These are phyloP conservation scores for Neurospora sp. DNA, from an alignment of 495 filamentous ascomycete genomes.

Conservation along the genomic window DNA sequence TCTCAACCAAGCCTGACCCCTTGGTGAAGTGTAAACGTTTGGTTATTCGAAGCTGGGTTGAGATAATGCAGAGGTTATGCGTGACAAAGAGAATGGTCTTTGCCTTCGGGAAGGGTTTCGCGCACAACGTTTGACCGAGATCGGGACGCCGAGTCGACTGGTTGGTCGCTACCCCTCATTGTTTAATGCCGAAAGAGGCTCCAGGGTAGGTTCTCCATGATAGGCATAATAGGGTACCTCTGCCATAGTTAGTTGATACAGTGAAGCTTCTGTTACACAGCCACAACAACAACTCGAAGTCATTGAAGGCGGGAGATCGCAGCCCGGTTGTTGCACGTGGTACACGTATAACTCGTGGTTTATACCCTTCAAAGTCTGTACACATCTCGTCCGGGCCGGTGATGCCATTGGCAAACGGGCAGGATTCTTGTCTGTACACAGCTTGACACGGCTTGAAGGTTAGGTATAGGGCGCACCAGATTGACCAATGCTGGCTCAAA, in stretches of 20 bases:
- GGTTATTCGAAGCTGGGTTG: not conserved
- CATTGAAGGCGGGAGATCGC: slow-evolving; percentile 3
- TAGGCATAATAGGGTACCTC: not conserved
- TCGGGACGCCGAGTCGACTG: not conserved
- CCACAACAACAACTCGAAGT: not conserved
- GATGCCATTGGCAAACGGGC: not conserved
- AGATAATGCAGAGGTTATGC: not conserved
- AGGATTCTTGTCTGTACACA: not conserved
- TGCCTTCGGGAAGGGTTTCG: not conserved
- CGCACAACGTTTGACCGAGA: not conserved
- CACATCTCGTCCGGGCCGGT: not conserved
- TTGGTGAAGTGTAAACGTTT: not conserved
- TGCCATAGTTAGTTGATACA: not conserved
- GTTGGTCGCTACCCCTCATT: not conserved
- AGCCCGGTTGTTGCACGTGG: slow-evolving; percentile 19
- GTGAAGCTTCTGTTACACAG: not conserved
- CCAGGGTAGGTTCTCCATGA: not conserved
- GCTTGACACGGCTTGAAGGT: not conserved
- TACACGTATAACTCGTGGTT: slow-evolving; percentile 5
- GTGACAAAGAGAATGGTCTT: not conserved
- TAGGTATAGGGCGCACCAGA: not conserved
- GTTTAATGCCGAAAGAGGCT: not conserved
- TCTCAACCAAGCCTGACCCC: not conserved
- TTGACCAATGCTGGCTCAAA: not conserved
- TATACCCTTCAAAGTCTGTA: not conserved